Evolutionary conservation across 768 basidiomycete genomes (phyloP), one percentile per base, ranked within the genome.

Genomic region (Amyloporia xantha): DNA sequence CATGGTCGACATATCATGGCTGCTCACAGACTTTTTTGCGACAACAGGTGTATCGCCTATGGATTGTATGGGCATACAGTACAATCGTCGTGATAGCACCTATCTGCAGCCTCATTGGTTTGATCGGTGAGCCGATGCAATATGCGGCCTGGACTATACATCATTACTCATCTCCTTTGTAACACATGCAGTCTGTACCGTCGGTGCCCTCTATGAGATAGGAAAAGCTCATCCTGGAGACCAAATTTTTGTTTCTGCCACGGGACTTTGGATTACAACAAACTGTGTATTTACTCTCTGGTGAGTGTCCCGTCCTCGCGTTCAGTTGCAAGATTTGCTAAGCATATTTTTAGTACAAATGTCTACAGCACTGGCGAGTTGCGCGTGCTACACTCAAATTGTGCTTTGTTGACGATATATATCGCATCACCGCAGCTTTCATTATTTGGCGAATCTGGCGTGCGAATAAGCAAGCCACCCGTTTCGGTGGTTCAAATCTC

Each of bases 271-370:
- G 44, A 45, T 45, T 33, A 45, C 44, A 12, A 33, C 44, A 17
- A 45, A 45, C 33, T 45, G 44, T n/a, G 44, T 45, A 5, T 45
- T 45, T 33, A 45, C 44, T 12, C 26, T 45, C 12, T 45, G 44
- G 44, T 45, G 17, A 4, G 44, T 45, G 3, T 3, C 30, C 4
- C 4, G 30, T 7, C 30, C 15, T 7, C 9, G 27, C 17, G 15
- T 28, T n/a, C 4, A 30, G 3, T 27, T 21, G 19, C 3, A 9
- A 5, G 7, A 30, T 13, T 27, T 4, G 23, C 23, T 28, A n/a
- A 5, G 3, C 26, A 26, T 26, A 27, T 3, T 3, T 17, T 3
- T 23, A 45, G 44, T 24, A 45, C 44, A 5, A 45, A 45, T 19
- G 44, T 45, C 5, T 45, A 45, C 20, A 45, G 44, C 30, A 45